Conservation (phyloP, 2,329 filamentous ascomycete species). For the Phoma sp. region DNA sequence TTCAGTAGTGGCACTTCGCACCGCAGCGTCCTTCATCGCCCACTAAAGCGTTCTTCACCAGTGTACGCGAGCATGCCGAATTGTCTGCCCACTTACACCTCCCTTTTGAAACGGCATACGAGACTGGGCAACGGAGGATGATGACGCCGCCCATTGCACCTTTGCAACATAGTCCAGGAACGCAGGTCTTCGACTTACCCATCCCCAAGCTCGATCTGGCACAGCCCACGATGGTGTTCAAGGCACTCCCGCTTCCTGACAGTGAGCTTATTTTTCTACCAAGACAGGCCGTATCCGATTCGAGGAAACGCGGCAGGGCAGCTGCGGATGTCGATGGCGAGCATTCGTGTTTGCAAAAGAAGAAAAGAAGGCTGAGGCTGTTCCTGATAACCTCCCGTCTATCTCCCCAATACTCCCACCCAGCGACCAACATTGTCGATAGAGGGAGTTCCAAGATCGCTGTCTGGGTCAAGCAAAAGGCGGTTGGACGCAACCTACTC, state of each 20-base stretch:
- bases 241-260: constrained; percentile 29
- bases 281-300: constrained; percentile 24
- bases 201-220: constrained; percentile 19
- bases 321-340: constrained; percentile 63
- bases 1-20: background rate
- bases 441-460: constrained; percentile 60
- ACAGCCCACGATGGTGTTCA: constrained; percentile 43
- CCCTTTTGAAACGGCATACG: constrained; percentile 34
- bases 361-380: constrained; percentile 71
- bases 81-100: constrained; percentile 23
- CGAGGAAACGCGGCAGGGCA: constrained; percentile 59
- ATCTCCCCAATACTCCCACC: constrained; percentile 71
- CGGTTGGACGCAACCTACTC: constrained; percentile 59
- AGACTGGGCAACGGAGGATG: constrained; percentile 41
- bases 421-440: constrained; percentile 72
- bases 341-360: constrained; percentile 59
- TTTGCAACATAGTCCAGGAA: background rate
- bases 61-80: constrained; percentile 37
- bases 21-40: background rate
- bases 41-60: background rate
- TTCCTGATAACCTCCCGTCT: constrained; percentile 71
- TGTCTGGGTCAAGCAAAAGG: constrained; percentile 55
- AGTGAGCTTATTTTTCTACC: constrained; percentile 46
- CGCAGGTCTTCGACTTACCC: background rate
- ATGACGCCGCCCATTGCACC: background rate